Percentiles rank a stretch among this genome's conserved stretches.
Evolutionary conservation across 2,329 filamentous ascomycete species (phyloP).

Genomic region (Hymenoscyphus scutula): DNA sequence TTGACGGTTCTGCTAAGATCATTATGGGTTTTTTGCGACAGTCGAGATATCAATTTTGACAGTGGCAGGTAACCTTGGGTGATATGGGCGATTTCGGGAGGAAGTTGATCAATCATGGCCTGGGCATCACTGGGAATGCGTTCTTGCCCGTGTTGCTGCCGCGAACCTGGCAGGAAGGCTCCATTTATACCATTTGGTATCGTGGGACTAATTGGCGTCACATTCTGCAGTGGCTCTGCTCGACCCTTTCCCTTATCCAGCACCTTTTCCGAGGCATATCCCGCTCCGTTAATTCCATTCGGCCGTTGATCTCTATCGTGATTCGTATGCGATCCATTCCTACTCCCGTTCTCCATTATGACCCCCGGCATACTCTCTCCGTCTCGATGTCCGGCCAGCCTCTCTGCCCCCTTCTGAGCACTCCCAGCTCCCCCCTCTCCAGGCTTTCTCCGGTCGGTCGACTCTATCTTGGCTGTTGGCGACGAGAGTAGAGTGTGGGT

Average conservation of each 20-base stretch:
- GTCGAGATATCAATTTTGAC: constrained; percentile 69
- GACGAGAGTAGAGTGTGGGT: constrained; percentile 11
- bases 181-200: constrained; percentile 33
- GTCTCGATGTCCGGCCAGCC: constrained; percentile 24
- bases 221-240: constrained; percentile 31
- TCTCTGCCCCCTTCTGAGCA: constrained; percentile 29
- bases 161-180: constrained; percentile 22
- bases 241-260: constrained; percentile 34
- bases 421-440: constrained; percentile 32
- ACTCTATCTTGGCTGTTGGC: constrained; percentile 38
- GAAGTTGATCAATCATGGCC: constrained; percentile 54
- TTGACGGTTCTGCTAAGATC: constrained; percentile 68
- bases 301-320: constrained; percentile 50
- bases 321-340: constrained; percentile 53
- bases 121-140: constrained; percentile 30
- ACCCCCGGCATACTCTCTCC: constrained; percentile 50
- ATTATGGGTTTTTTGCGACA: constrained; percentile 81
- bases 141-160: constrained; percentile 24
- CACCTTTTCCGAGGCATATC: constrained; percentile 38
- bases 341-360: constrained; percentile 55
- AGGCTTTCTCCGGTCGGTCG: constrained; percentile 28
- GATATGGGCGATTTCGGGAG: constrained; percentile 67
- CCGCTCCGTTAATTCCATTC: constrained; percentile 46
- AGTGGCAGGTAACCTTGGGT: constrained; percentile 75
- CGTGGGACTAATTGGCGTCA: constrained; percentile 31